phyloP scores from a whole-genome alignment of 2,329 filamentous ascomycete genomes.

The Chaetomiaceae sp. region DNA sequence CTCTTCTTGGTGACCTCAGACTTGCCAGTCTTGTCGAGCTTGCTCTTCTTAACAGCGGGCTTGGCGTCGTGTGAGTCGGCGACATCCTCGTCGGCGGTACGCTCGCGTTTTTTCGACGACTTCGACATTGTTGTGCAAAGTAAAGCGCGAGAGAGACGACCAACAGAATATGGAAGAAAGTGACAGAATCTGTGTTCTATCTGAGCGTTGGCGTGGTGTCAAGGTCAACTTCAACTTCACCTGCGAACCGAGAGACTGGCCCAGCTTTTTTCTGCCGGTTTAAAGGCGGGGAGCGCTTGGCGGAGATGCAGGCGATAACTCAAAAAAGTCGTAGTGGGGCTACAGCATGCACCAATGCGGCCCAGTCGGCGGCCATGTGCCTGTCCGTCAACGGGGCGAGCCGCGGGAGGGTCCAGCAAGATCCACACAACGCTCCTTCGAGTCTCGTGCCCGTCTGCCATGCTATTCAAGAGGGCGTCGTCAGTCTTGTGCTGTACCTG shows the following conservation, averaged over 20 bases:
- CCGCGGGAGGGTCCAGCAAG: background rate
- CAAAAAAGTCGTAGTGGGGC: background rate
- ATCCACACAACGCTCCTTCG: constrained; percentile 12
- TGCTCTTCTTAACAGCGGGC: constrained; percentile 25
- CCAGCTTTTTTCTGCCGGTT: constrained; percentile 19
- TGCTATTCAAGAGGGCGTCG: background rate
- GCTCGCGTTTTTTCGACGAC: constrained; percentile 23
- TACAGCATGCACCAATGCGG: constrained; percentile 11
- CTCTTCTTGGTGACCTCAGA: constrained; percentile 23
- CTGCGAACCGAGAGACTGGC: background rate
- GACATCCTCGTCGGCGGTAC: constrained; percentile 22
- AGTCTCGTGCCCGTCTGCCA: background rate
- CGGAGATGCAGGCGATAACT: background rate
- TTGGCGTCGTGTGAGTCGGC: constrained; percentile 17
- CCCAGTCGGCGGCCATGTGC: constrained; percentile 14
- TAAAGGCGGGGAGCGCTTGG: constrained; percentile 13
- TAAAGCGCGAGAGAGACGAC: no score
- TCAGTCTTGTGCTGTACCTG: background rate
- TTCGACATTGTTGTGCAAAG: constrained; percentile 20
- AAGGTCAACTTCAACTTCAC: background rate
- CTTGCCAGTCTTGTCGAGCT: constrained; percentile 25
- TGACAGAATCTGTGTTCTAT: background rate
- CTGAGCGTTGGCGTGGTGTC: background rate
- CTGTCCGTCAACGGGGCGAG: no score
- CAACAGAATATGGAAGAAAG: background rate